Base-by-base conservation (phyloP, 352 stramenopile genomes). In the Phytophthora constricta region DNA sequence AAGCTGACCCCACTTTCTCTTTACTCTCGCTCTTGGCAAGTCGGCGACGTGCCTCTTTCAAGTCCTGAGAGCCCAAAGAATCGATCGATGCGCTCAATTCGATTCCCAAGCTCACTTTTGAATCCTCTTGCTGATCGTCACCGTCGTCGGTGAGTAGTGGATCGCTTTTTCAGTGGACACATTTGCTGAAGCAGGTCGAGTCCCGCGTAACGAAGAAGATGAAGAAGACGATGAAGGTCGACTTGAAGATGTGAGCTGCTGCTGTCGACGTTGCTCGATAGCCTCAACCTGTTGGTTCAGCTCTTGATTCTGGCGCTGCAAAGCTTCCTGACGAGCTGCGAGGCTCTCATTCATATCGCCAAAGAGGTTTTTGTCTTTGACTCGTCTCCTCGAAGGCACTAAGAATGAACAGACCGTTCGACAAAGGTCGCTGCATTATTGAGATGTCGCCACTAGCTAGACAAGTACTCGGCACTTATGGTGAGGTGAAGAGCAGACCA, bases 211-310 rank as follows among this genome's bases (percentile, higher is more conserved):
- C n/a, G 54, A 68, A 43, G 62, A 34, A 16, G 60, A 74, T 22
- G 65, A 58, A 14, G 67, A 52, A 31, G 65, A 43, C 19, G 64
- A 37, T 7, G 31, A 53, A 13, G 70, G 59, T 33, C 41, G 65
- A 22, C 37, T 67, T 0, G n/a, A 26, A 20, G 48, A 55, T 22
- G 43, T 53, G 17, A 81, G 56, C 60, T 89, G 79, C 58, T 86
- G 77, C 64, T 85, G 77, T 13, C 76, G 75, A 37, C 77, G 79
- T 37, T 87, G 77, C 48, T 92, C 81, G 43, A 90, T 89, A 13
- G 81, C 81, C 54, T 87, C 81, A 1, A 92, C 83, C 27, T 82
- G 73, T 45, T 89, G 76, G 34, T 92, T 82, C 5, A 92, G 56
- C 57, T 86, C 79, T 1, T 81, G 77, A 27, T 92, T 92, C 47